Evolutionary conservation across 139 green algal genomes (phyloP), one percentile per base, ranked within the genome.

Genomic region (Closterium sp.): DNA sequence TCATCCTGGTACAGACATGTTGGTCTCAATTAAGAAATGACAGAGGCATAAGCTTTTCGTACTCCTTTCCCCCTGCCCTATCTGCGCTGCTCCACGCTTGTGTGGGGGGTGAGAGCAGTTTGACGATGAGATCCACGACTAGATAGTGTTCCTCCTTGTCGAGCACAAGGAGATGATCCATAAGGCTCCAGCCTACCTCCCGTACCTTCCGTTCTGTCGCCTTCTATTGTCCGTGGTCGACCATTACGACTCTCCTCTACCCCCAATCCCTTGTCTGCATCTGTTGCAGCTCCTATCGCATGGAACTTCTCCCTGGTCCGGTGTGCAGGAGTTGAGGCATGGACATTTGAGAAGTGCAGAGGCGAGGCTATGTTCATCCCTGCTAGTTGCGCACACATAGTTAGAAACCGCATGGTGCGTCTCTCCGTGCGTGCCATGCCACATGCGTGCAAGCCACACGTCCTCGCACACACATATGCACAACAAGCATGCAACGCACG

Each of bases 361-460:
- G 89, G 94, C 9, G 97, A 99, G 91, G 97, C 95, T 0, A 97
- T 99, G 70, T 97, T 98, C 91, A 97, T 99, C 38, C 97, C 97
- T 9, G 95, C 95, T 21, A 97, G 97, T 45, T 98, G 96, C 91
- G 95, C 97, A 1, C 97, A 99, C 94, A 97, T 98, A 95, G 97
- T 98, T 28, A 91, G 95, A 7, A 95, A 95, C 87, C 85, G 94
- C 34, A 94, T 92, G 88, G 62, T 90, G 7, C 42, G 42, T n/a
- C n/a, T n/a, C n/a, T n/a, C n/a, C n/a, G n/a, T n/a, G 5, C 5
- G 5, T 62, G 5, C 42, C 42, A n/a, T n/a, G n/a, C 7, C 42
- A 62, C 42, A 62, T 62, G 31, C 29, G 13, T 9, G n/a, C n/a
- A n/a, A n/a, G n/a, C 17, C 27, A 86, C 31, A 11, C 30, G 5